These are phyloP conservation scores for Candida chilensis DNA, from an alignment of 805 yeast species.

Conservation along the genomic window DNA sequence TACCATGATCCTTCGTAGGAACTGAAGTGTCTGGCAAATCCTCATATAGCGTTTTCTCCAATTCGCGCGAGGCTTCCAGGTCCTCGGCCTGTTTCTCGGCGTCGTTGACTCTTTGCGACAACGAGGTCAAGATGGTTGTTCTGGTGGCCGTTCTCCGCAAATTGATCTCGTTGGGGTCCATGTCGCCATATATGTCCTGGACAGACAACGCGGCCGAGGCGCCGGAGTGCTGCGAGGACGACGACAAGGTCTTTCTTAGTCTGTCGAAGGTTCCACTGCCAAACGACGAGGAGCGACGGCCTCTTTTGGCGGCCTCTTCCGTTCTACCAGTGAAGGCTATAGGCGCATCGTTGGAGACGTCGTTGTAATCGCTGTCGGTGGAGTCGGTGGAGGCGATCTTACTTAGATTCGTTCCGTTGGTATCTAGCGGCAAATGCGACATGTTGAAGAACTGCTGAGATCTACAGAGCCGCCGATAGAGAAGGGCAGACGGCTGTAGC, in stretches of 20 bases:
- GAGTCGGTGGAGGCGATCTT: too few relatives aligned
- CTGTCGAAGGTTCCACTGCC: background rate
- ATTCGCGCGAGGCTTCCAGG: background rate
- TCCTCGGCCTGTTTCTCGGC: conserved; percentile 9
- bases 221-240: background rate
- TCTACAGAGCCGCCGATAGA: too few relatives aligned
- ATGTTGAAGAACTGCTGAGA: too few relatives aligned
- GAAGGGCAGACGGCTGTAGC: too few relatives aligned
- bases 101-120: conserved; percentile 14
- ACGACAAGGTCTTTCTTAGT: background rate
- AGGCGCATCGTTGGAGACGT: too few relatives aligned
- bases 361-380: too few relatives aligned
- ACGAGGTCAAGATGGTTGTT: conserved; percentile 30
- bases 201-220: conserved; percentile 11
- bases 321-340: too few relatives aligned
- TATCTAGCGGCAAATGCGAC: too few relatives aligned
- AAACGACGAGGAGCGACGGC: background rate
- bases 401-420: too few relatives aligned
- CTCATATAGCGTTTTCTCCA: conserved; percentile 3
- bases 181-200: conserved; percentile 29
- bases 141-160: conserved; percentile 33
- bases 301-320: too few relatives aligned
- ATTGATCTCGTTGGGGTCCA: conserved; percentile 22
- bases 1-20: conserved; percentile 34
- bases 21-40: conserved; percentile 17